Conservation (phyloP, 306 rosid genomes). For the Trifolium repens region DNA sequence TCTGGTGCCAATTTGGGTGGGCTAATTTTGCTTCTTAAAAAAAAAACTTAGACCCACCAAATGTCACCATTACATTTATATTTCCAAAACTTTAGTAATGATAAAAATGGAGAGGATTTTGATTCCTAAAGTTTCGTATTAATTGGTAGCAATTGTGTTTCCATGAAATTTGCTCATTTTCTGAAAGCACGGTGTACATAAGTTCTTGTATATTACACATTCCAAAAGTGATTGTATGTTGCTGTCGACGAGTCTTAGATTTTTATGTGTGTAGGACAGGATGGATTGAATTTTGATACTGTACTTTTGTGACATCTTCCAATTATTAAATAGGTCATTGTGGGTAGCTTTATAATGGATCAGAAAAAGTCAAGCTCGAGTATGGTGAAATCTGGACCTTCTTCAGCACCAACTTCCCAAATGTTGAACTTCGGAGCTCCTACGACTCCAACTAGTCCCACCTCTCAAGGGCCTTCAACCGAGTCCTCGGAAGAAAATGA, state of each 20-base stretch:
- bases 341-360: constrained; percentile 84
- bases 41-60: no score
- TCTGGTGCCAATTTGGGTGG: no score
- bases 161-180: constrained; percentile 16
- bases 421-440: constrained; percentile 73
- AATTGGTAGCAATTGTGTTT: constrained; percentile 1
- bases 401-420: constrained; percentile 61
- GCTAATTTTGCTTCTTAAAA: no score
- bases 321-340: constrained; percentile 62
- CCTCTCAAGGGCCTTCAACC: constrained; percentile 82
- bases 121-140: not conserved
- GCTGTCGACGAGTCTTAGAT: not conserved
- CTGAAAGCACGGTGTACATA: not conserved
- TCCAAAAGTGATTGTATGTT: not conserved
- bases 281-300: constrained; percentile 23
- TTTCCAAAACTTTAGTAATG: no score
- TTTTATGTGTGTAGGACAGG: constrained; percentile 19
- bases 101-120: no score
- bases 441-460: constrained; percentile 63
- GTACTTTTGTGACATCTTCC: constrained; percentile 14
- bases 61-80: no score
- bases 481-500: constrained; percentile 89
- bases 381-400: constrained; percentile 54
- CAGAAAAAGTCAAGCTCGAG: constrained; percentile 63
- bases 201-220: not conserved